Percentiles rank a stretch among this genome's conserved stretches.
phyloP scores from a whole-genome alignment of 768 basidiomycete genomes.

The Sarcomyxa edulis region DNA sequence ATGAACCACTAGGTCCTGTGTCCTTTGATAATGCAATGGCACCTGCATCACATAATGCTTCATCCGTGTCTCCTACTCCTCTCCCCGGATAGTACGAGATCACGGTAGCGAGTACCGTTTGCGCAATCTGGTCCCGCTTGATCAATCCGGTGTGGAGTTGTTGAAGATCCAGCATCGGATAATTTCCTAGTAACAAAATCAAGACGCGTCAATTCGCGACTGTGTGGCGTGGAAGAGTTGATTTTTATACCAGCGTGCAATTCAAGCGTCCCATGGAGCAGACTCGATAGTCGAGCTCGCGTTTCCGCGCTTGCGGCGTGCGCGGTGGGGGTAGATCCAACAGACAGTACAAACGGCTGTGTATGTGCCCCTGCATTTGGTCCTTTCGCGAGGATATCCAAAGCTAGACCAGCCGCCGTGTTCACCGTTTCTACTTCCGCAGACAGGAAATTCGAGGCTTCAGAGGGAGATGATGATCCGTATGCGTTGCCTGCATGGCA shows the following conservation, averaged over 20 bases:
- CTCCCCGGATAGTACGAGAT: conserved; percentile 78
- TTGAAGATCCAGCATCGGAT: conserved; percentile 80
- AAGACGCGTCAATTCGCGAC: neutral
- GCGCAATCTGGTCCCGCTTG: conserved; percentile 48
- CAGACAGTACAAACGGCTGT: conserved; percentile 65
- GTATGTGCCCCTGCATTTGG: conserved; percentile 27
- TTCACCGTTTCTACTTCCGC: conserved; percentile 71
- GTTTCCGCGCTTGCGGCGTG: conserved; percentile 63
- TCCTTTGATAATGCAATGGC: conserved; percentile 88
- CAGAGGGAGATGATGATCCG: conserved; percentile 59
- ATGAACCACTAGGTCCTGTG: conserved; percentile 65
- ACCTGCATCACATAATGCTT: conserved; percentile 79
- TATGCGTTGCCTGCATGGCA: conserved; percentile 77
- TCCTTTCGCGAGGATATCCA: conserved; percentile 37
- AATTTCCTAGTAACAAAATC: conserved; percentile 66
- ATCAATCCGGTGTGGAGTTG: conserved; percentile 74
- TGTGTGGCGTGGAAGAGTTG: conserved; percentile 8
- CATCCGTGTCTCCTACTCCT: conserved; percentile 54
- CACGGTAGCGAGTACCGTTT: conserved; percentile 66
- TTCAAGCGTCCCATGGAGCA: conserved; percentile 61
- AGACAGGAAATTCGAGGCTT: conserved; percentile 63
- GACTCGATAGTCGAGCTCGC: conserved; percentile 33
- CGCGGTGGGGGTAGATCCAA: conserved; percentile 87
- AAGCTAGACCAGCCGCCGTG: conserved; percentile 50
- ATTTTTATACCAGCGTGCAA: conserved; percentile 81